Evolutionary conservation across 2,329 filamentous ascomycete genomes (phyloP), one percentile per base, ranked within the genome.

Genomic region (Aspergillus japonicus): DNA sequence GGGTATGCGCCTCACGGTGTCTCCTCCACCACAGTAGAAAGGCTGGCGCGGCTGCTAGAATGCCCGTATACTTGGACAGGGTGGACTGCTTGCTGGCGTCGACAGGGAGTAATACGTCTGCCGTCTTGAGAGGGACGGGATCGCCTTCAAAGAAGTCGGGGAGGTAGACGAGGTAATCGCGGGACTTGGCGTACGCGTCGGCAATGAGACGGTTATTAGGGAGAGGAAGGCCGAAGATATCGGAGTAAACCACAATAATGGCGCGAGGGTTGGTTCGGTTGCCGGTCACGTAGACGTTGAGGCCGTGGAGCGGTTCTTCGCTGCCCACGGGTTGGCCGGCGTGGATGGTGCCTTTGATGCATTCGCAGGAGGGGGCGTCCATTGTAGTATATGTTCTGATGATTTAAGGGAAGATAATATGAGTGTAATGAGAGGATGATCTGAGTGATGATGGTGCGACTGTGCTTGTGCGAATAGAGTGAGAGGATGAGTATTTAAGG

Each of bases 261-360:
- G 29, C 50, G 16, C 50, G 50, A 5, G 50, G 50, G 19, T 44
- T 53, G 26, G 50, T 53, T 33, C 33, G 50, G 19, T 53, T 53
- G 19, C 50, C 50, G 14, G 35, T 42, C 50, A 53, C 50, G 33
- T 53, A 53, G 19, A 39, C 35, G 50, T 53, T 42, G n/a, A 53
- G 50, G 19, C 50, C 50, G 50, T 42, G 33, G 16, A 53, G 29
- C 4, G 35, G n/a, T n/a, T 53, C 50, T 12, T n/a, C 31, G n/a
- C 21, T 42, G 31, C 50, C 50, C 1, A 23, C 14, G 31, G 50
- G 50, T n/a, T 23, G 33, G 29, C 50, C 50, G 5, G 29, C 19
- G 50, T 53, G 50, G 33, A 53, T 53, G 12, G 50, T 39, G 50
- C 50, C 50, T 35, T 42, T 19, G n/a, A 49, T 49, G 47, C 47